Evolutionary conservation across 371 early-diverging fungal species (phyloP).

Genomic region (Dichotomocladium elegans): DNA sequence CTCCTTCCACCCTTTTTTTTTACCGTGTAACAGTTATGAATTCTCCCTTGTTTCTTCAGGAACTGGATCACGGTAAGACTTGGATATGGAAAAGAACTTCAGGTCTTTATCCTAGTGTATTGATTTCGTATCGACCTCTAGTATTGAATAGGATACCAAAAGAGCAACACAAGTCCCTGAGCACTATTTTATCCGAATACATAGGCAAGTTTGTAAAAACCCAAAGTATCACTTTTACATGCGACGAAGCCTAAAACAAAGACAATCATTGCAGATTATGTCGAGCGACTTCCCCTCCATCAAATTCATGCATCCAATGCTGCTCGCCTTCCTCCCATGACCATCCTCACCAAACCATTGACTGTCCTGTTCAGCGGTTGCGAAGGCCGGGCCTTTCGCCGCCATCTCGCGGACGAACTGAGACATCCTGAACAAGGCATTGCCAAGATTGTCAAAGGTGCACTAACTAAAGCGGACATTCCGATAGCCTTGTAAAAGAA

Average conservation of each 20-base stretch:
- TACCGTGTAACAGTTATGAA: neutral
- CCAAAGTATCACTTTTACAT: too few relatives aligned
- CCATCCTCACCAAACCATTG: conserved; percentile 31
- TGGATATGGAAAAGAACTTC: too few relatives aligned
- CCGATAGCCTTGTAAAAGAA: neutral
- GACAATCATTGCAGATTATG: conserved; percentile 20
- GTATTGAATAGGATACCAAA: conserved; percentile 29
- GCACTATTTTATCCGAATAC: conserved; percentile 35
- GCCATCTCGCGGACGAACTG: conserved; percentile 17
- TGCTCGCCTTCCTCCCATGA: conserved; percentile 25
- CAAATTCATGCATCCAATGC: neutral
- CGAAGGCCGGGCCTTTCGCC: conserved; percentile 32
- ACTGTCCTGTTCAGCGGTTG: conserved; percentile 26
- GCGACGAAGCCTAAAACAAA: neutral
- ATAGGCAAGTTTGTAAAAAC: neutral
- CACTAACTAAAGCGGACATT: conserved; percentile 8
- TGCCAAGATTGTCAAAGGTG: conserved; percentile 13
- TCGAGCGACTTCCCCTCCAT: conserved; percentile 8
- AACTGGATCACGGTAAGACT: conserved; percentile 28
- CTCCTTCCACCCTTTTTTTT: neutral
- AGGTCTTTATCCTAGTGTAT: too few relatives aligned
- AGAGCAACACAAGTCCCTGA: conserved; percentile 22
- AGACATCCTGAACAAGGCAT: neutral
- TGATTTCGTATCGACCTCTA: too few relatives aligned
- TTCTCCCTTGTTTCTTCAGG: conserved; percentile 9